Percentiles rank a stretch among this genome's conserved stretches.
phyloP scores from a whole-genome alignment of 2,329 filamentous ascomycete genomes.

The Aspergillus sp. region DNA sequence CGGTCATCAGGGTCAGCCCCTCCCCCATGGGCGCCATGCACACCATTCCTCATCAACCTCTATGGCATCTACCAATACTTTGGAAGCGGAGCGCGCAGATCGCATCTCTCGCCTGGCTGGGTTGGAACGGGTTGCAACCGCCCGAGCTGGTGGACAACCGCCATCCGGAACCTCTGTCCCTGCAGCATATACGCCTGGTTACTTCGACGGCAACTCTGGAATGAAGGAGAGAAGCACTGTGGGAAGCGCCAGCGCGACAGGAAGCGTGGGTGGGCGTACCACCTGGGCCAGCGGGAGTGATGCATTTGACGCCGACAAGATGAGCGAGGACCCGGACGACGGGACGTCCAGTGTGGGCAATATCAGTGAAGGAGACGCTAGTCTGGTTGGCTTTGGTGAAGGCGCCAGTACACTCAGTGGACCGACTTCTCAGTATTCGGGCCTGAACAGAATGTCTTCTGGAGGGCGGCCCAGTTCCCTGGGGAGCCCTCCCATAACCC shows the following conservation, averaged over 20 bases:
- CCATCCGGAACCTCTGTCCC: conserved; percentile 30
- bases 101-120: conserved; percentile 91
- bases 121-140: conserved; percentile 80
- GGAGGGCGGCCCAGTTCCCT: conserved; percentile 35
- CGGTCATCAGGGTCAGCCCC: conserved; percentile 78
- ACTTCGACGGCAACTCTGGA: conserved; percentile 74
- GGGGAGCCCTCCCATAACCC: conserved; percentile 31
- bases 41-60: conserved; percentile 54
- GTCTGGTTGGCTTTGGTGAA: conserved; percentile 87
- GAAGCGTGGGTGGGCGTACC: conserved; percentile 62
- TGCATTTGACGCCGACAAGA: conserved; percentile 52
- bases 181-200: conserved; percentile 53
- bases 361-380: conserved; percentile 77
- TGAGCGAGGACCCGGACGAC: conserved; percentile 63
- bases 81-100: conserved; percentile 88
- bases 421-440: conserved; percentile 59
- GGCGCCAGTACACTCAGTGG: conserved; percentile 82
- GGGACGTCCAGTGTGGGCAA: conserved; percentile 64
- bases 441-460: conserved; percentile 33
- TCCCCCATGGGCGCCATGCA: conserved; percentile 52
- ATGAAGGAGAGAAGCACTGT: conserved; percentile 83
- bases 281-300: conserved; percentile 65
- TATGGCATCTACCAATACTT: conserved; percentile 62
- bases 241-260: conserved; percentile 80
- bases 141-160: conserved; percentile 48